Conservation (phyloP, 1,284 basidiomycete species). For the Trichosporon ovoides region DNA sequence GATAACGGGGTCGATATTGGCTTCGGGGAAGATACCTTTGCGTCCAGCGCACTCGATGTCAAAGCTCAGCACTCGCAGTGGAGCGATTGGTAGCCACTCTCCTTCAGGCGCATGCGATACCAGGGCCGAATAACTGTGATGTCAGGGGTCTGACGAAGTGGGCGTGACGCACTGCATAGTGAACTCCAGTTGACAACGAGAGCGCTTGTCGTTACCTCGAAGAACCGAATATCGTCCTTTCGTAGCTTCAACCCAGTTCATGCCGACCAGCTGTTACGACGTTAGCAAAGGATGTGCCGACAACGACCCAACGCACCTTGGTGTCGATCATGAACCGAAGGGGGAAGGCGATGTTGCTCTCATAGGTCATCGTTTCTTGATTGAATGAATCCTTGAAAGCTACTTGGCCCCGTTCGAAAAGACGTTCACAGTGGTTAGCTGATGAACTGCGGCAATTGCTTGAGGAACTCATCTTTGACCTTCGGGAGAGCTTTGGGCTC, state of each 20-base stretch:
- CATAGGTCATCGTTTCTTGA: slow-evolving; percentile 62
- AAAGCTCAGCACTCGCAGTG: slow-evolving; percentile 84
- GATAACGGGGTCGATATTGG: slow-evolving; percentile 82
- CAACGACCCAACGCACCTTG: slow-evolving; percentile 55
- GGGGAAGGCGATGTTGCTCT: slow-evolving; percentile 84
- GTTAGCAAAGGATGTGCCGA: background rate
- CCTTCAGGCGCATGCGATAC: slow-evolving; percentile 85
- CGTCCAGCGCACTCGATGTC: slow-evolving; percentile 96
- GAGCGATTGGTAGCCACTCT: slow-evolving; percentile 82
- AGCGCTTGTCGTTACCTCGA: slow-evolving; percentile 58
- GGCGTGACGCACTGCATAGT: slow-evolving; percentile 58
- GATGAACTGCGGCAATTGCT: background rate
- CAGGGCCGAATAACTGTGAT: slow-evolving; percentile 68
- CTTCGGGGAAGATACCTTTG: slow-evolving; percentile 91
- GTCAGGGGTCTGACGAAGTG: slow-evolving; percentile 3
- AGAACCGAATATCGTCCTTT: slow-evolving; percentile 69
- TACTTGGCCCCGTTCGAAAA: slow-evolving; percentile 80
- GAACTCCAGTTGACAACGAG: slow-evolving; percentile 81
- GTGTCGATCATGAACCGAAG: slow-evolving; percentile 96
- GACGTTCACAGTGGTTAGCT: slow-evolving; percentile 54
- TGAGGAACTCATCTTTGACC: slow-evolving; percentile 72
- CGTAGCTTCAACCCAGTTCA: slow-evolving; percentile 94
- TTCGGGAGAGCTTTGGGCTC: slow-evolving; percentile 73
- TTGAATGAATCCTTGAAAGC: slow-evolving; percentile 66
- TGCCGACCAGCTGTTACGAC: slow-evolving; percentile 69